phyloP scores from a whole-genome alignment of 331 rosid species.

The Pyrus hybrid region DNA sequence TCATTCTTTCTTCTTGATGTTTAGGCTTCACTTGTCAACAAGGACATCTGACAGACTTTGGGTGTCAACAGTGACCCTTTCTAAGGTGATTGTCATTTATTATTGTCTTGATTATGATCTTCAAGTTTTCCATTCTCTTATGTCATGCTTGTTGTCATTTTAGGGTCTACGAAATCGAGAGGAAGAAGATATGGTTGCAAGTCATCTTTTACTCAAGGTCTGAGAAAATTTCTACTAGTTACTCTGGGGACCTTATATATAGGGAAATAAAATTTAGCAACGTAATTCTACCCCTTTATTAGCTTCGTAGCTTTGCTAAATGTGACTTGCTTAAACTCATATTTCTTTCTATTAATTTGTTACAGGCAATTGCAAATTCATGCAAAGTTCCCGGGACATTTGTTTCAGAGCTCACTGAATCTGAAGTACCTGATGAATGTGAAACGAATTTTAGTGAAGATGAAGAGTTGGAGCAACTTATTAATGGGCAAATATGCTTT shows the following conservation, averaged over 20 bases:
- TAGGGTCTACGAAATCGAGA: slow-evolving; percentile 88
- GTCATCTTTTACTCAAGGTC: slow-evolving; percentile 75
- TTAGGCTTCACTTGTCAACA: slow-evolving; percentile 73
- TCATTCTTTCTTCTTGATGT: slow-evolving; percentile 14
- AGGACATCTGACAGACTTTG: slow-evolving; percentile 70
- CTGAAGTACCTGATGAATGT: slow-evolving; percentile 51
- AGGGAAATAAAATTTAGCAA: neutral
- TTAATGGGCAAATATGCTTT: slow-evolving; percentile 67
- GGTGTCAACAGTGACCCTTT: slow-evolving; percentile 57
- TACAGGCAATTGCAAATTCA: slow-evolving; percentile 74
- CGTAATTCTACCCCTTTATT: neutral
- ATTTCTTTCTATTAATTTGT: slow-evolving; percentile 31
- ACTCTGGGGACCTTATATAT: neutral
- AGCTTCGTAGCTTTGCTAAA: neutral
- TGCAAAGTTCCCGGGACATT: slow-evolving; percentile 66
- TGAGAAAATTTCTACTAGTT: slow-evolving; percentile 1
- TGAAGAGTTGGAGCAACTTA: slow-evolving; percentile 73
- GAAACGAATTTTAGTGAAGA: slow-evolving; percentile 56
- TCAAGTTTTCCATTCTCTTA: neutral
- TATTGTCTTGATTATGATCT: neutral
- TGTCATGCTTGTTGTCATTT: slow-evolving; percentile 5
- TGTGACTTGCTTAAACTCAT: neutral
- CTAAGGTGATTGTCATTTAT: slow-evolving; percentile 44
- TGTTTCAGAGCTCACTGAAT: slow-evolving; percentile 48
- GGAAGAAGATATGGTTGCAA: slow-evolving; percentile 73